These are phyloP conservation scores for Lepiota venenata DNA, from an alignment of 768 basidiomycete genomes.

Conservation along the genomic window DNA sequence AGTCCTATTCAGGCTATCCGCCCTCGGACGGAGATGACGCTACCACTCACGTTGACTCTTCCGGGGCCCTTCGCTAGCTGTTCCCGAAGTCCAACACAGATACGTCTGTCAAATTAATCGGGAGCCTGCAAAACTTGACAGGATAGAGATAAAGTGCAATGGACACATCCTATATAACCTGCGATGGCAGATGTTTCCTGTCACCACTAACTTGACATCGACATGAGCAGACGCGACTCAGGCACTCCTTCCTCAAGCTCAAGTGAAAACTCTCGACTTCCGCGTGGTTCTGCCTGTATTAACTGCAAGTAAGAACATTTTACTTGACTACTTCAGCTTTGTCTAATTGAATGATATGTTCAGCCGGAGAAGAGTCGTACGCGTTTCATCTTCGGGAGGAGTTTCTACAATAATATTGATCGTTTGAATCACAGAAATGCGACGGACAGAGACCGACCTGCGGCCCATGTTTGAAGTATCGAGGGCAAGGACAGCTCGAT, in stretches of 20 bases:
- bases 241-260: conserved; percentile 13
- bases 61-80: background rate
- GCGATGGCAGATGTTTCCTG: background rate
- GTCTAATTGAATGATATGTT: background rate
- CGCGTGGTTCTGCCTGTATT: conserved; percentile 48
- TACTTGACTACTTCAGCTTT: background rate
- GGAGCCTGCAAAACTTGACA: background rate
- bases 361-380: conserved; percentile 6
- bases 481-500: conserved; percentile 27
- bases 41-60: background rate
- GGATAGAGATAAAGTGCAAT: background rate
- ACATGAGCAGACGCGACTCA: conserved; percentile 6
- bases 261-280: conserved; percentile 21
- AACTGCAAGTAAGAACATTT: conserved; percentile 42
- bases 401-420: background rate
- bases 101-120: conserved; percentile 3
- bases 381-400: background rate
- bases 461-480: conserved; percentile 43
- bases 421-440: conserved; percentile 39
- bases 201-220: conserved; percentile 1
- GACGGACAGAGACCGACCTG: conserved; percentile 50
- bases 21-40: background rate
- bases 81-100: background rate
- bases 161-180: conserved; percentile 8
- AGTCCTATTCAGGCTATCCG: background rate